phyloP scores from a whole-genome alignment of 2,329 filamentous ascomycete species.

The Paecilomyces formosus region DNA sequence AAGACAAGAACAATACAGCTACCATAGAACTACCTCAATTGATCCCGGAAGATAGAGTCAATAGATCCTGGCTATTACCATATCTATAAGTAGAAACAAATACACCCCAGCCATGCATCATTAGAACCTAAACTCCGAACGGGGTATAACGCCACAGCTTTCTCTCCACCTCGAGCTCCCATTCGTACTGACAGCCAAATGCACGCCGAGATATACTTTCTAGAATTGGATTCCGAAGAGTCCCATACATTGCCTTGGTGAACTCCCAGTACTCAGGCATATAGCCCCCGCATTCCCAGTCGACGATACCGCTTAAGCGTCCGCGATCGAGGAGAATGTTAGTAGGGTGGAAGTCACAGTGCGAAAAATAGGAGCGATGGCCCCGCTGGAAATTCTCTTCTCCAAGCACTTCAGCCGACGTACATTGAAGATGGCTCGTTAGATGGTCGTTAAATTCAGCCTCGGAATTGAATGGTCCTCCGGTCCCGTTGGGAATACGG shows the following conservation, averaged over 20 bases:
- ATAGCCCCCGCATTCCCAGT: constrained; percentile 12
- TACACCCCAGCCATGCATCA: no score
- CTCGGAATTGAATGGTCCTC: constrained; percentile 5
- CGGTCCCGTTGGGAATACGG: constrained; percentile 1
- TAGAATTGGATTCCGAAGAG: constrained; percentile 1
- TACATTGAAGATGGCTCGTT: constrained; percentile 1
- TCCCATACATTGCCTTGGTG: constrained; percentile 14
- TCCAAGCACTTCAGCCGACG: not conserved
- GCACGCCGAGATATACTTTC: constrained; percentile 3
- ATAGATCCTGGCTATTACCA: no score
- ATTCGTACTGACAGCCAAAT: constrained; percentile 7
- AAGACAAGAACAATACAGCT: no score
- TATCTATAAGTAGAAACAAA: no score
- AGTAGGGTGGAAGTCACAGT: constrained; percentile 7
- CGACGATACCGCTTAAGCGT: constrained; percentile 12
- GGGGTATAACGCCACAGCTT: constrained; percentile 6
- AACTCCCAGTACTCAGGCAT: constrained; percentile 13
- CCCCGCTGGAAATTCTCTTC: not conserved
- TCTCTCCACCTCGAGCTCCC: constrained; percentile 7
- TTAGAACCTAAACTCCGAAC: constrained; percentile 2
- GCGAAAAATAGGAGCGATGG: constrained; percentile 9
- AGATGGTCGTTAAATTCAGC: constrained; percentile 5
- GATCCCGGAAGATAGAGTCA: no score
- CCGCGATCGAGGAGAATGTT: constrained; percentile 6
- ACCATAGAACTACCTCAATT: no score